phyloP scores from a whole-genome alignment of 345 rosid species.

The Atalantia buxifolia region DNA sequence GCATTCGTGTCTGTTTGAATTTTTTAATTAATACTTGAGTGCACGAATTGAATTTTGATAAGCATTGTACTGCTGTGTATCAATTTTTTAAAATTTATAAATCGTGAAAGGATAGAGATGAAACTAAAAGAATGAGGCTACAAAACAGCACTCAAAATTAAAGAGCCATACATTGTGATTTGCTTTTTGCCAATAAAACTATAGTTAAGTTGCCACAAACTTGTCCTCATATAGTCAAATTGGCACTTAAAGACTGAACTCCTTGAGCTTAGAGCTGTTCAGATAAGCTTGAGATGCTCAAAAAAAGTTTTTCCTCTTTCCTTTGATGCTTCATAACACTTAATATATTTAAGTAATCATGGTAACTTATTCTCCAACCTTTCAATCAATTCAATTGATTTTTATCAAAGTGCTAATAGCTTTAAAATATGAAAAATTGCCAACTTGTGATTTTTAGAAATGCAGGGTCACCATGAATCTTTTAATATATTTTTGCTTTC shows the following conservation, averaged over 20 bases:
- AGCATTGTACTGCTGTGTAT: not conserved
- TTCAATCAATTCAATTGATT: not conserved
- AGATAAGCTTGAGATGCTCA: constrained; percentile 18
- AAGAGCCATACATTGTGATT: not conserved
- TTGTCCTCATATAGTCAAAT: not conserved
- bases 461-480: not conserved
- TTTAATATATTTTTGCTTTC: not conserved
- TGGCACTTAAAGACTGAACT: not conserved
- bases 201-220: not conserved
- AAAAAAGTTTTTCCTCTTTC: not conserved
- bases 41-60: not conserved
- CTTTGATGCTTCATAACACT: constrained; percentile 12
- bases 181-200: not conserved
- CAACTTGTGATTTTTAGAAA: constrained; percentile 23
- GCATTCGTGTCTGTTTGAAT: not conserved
- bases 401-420: constrained; percentile 1
- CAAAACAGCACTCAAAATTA: not conserved
- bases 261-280: not conserved
- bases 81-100: not conserved
- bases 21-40: not conserved
- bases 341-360: not conserved
- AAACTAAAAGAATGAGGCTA: not conserved
- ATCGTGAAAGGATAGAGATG: not conserved
- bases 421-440: not conserved
- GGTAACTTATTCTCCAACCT: not conserved